Conservation (phyloP, 495 filamentous ascomycete genomes). For the Hyaloscypha bicolor region DNA sequence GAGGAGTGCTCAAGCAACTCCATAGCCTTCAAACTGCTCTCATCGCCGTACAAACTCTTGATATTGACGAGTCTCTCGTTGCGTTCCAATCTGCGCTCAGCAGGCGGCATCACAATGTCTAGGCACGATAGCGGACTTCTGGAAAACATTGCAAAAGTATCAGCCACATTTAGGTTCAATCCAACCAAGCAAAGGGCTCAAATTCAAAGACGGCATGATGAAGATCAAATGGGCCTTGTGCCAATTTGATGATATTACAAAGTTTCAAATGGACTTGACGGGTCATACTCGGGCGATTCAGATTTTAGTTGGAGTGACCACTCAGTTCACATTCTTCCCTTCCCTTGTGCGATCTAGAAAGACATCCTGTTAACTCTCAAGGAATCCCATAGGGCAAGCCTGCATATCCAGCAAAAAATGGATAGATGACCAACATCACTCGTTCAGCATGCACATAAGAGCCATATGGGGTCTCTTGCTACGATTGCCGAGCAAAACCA, state of each 20-base stretch:
- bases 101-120: slow-evolving; percentile 31
- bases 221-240: slow-evolving; percentile 35
- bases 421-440: too few relatives aligned
- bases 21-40: slow-evolving; percentile 34
- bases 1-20: slow-evolving; percentile 32
- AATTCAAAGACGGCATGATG: slow-evolving; percentile 19
- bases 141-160: slow-evolving; percentile 26
- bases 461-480: too few relatives aligned
- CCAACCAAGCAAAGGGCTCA: neutral
- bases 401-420: too few relatives aligned
- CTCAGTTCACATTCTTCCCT: too few relatives aligned
- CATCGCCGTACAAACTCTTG: slow-evolving; percentile 28
- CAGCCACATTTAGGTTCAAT: slow-evolving; percentile 27
- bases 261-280: slow-evolving; percentile 29
- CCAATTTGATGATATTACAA: slow-evolving; percentile 31
- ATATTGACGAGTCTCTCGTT: slow-evolving; percentile 21
- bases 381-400: too few relatives aligned
- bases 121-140: slow-evolving; percentile 32
- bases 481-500: too few relatives aligned
- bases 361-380: too few relatives aligned
- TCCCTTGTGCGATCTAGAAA: too few relatives aligned
- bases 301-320: slow-evolving; percentile 19
- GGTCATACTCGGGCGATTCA: slow-evolving; percentile 29
- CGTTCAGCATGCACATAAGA: too few relatives aligned
- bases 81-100: slow-evolving; percentile 22